Percentiles rank a stretch among this genome's conserved stretches.
Conservation (phyloP, 108 stramenopile species). For the Fragilariopsis cylindrus region DNA sequence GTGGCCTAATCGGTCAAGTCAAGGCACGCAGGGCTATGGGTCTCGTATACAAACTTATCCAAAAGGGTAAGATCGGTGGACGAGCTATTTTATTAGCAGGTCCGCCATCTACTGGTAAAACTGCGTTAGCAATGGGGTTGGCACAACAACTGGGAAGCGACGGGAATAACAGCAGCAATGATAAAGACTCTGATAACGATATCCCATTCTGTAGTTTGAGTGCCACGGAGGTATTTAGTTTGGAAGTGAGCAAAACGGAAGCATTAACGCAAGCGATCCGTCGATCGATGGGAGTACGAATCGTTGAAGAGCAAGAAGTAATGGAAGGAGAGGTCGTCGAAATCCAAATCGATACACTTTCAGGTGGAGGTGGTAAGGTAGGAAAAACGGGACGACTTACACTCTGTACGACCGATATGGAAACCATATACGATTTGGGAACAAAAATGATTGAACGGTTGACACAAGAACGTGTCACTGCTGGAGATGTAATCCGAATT, state of each 20-base stretch:
- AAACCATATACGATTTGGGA: conserved; percentile 99
- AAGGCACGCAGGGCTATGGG: conserved; percentile 97
- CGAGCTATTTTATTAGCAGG: conserved; percentile 95
- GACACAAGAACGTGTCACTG: conserved; percentile 94
- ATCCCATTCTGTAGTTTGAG: conserved; percentile 96
- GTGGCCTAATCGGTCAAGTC: conserved; percentile 97
- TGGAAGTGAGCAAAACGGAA: conserved; percentile 99
- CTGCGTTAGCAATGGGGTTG: conserved; percentile 96
- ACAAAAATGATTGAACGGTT: conserved; percentile 99
- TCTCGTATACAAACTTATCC: conserved; percentile 95
- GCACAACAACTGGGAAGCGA: conserved; percentile 92
- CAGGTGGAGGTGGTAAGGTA: conserved; percentile 51
- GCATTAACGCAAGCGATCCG: conserved; percentile 99
- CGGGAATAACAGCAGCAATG: conserved; percentile 5
- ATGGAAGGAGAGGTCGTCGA: conserved; percentile 99
- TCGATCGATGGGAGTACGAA: conserved; percentile 89
- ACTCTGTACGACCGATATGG: conserved; percentile 99
- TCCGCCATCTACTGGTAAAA: conserved; percentile 98
- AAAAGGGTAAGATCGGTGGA: conserved; percentile 95
- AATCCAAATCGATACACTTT: conserved; percentile 87
- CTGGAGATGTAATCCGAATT: conserved; percentile 99
- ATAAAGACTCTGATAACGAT: conserved; percentile 12
- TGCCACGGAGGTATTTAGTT: conserved; percentile 95
- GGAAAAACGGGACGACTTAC: conserved; percentile 94
- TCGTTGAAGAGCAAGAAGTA: conserved; percentile 99